Percentiles rank a stretch among this genome's conserved stretches.
phyloP scores from a whole-genome alignment of 2,329 filamentous ascomycete genomes.

The Aspergillus puulaauensis region DNA sequence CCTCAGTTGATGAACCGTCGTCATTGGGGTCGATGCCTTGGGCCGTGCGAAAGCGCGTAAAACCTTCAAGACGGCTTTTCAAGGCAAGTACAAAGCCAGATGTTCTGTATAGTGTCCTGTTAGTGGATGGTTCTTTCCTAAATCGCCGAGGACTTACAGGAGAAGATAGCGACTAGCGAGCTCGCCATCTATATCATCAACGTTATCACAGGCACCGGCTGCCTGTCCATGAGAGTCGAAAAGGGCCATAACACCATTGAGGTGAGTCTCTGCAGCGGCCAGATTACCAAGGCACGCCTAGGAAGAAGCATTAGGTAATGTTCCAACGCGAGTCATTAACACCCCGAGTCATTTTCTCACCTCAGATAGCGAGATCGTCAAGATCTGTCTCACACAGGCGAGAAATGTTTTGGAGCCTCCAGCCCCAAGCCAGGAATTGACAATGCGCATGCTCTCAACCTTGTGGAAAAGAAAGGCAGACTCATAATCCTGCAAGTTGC shows the following conservation, averaged over 20 bases:
- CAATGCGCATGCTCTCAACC: constrained; percentile 1
- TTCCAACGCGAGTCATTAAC: neutral
- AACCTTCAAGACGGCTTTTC: neutral
- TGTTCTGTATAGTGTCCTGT: neutral
- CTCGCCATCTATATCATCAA: neutral
- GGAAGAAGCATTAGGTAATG: neutral
- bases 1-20: neutral
- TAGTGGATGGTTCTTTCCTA: neutral
- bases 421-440: neutral
- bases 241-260: neutral
- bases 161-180: neutral
- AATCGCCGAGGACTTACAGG: neutral
- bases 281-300: neutral
- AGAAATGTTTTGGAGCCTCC: neutral
- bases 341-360: neutral
- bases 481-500: constrained; percentile 1
- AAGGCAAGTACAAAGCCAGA: neutral
- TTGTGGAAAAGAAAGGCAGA: constrained; percentile 1
- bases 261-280: neutral
- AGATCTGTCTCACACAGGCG: constrained; percentile 2
- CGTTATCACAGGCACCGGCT: neutral
- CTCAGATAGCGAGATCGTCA: neutral
- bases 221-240: neutral
- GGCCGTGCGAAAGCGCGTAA: neutral
- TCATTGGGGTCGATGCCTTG: neutral